A percentile compares a stretch with the other conserved stretches of the same genome.
phyloP scores from a whole-genome alignment of 2,329 filamentous ascomycete genomes.

The Xylariaceae sp. region DNA sequence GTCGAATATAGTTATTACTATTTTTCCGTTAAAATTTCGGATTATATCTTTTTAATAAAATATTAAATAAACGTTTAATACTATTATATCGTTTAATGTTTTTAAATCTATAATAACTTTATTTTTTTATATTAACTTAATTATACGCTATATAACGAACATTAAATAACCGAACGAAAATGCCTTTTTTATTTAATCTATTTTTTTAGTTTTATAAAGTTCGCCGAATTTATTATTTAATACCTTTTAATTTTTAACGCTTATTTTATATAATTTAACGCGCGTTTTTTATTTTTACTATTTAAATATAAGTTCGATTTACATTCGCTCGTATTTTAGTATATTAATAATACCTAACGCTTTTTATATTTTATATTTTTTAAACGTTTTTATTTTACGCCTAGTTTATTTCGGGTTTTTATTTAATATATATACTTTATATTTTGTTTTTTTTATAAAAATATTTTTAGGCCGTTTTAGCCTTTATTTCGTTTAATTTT shows the following conservation, averaged over 20 bases:
- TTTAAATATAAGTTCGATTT: background rate
- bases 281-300: background rate
- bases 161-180: background rate
- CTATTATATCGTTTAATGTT: background rate
- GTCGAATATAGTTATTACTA: background rate
- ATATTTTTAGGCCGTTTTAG: too few relatives aligned
- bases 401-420: background rate
- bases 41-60: background rate
- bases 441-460: background rate
- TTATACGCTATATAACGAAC: background rate
- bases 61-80: background rate
- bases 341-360: background rate
- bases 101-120: background rate
- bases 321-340: background rate
- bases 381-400: background rate
- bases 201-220: background rate
- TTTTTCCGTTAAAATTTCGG: background rate
- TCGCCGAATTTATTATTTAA: background rate
- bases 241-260: background rate
- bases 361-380: background rate
- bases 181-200: background rate
- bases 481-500: background rate
- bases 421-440: background rate
- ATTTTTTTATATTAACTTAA: background rate
- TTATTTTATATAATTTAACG: background rate